Conservation (phyloP, 139 green algal species). For the Picochlorum costavermella region DNA sequence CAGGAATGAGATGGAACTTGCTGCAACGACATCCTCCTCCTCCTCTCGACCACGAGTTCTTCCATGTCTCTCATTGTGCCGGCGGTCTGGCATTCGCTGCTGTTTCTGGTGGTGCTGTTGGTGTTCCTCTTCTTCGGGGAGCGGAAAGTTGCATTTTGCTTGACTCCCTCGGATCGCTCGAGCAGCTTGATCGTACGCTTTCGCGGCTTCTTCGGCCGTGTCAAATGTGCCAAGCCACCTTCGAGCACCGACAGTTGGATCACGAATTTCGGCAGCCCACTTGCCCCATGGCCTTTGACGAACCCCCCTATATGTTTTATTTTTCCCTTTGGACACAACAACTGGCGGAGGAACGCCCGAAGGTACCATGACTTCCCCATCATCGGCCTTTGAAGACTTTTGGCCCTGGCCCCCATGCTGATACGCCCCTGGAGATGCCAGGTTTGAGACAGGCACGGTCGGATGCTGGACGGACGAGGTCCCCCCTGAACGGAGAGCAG, state of each 20-base stretch:
- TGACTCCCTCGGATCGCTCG: slow-evolving; percentile 71
- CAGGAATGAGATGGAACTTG: not conserved
- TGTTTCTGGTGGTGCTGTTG: slow-evolving; percentile 7
- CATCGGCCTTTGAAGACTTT: not conserved
- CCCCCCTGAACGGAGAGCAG: not conserved
- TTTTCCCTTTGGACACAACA: slow-evolving; percentile 64
- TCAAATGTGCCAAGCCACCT: slow-evolving; percentile 97
- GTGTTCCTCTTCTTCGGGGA: slow-evolving; percentile 27
- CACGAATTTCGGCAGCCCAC: slow-evolving; percentile 94
- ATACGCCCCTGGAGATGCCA: not conserved
- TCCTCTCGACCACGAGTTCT: not conserved
- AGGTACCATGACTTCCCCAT: slow-evolving; percentile 10
- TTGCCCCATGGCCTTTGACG: slow-evolving; percentile 96
- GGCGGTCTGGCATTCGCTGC: not conserved
- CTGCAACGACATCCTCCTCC: not conserved
- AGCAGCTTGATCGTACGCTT: slow-evolving; percentile 89
- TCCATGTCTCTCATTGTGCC: not conserved
- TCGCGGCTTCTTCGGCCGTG: slow-evolving; percentile 86
- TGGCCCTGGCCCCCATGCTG: not conserved
- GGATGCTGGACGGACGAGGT: not conserved
- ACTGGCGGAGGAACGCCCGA: slow-evolving; percentile 7
- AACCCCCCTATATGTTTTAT: slow-evolving; percentile 89
- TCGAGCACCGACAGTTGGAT: slow-evolving; percentile 78
- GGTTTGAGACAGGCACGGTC: not conserved
- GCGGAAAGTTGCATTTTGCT: slow-evolving; percentile 86